Percentiles rank a stretch among this genome's conserved stretches.
phyloP scores from a whole-genome alignment of 371 early-diverging fungal species.

The Lichtheimia corymbifera region DNA sequence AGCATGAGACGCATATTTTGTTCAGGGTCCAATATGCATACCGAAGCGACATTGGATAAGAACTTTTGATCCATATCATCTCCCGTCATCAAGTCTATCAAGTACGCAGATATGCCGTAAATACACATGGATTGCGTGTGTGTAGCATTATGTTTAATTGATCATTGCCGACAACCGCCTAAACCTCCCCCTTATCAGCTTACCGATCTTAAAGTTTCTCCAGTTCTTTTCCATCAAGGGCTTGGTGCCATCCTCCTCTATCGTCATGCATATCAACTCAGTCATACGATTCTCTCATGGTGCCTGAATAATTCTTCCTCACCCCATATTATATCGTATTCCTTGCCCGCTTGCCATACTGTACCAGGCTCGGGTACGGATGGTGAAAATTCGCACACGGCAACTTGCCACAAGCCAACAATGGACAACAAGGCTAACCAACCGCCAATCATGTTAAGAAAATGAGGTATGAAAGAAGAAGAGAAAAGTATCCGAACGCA shows the following conservation, averaged over 20 bases:
- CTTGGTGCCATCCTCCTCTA: conserved; percentile 22
- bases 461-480: too few species aligned
- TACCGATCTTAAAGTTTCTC: conserved; percentile 38
- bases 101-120: not conserved
- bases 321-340: conserved; percentile 47
- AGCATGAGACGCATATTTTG: too few species aligned
- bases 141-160: not conserved
- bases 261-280: conserved; percentile 9
- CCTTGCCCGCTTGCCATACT: conserved; percentile 41
- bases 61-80: conserved; percentile 33
- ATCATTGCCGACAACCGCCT: too few species aligned
- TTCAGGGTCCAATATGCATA: not conserved
- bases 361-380: conserved; percentile 50
- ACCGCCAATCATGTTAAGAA: too few species aligned
- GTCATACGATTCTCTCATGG: not conserved
- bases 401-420: not conserved
- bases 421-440: too few species aligned
- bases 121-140: not conserved
- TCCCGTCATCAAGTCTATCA: conserved; percentile 40
- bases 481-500: too few species aligned
- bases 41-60: conserved; percentile 27
- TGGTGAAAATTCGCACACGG: conserved; percentile 27
- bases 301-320: conserved; percentile 11
- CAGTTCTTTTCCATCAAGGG: conserved; percentile 22
- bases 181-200: not conserved